phyloP scores from a whole-genome alignment of 805 yeast genomes.

The Saccharomycopsis sp. region DNA sequence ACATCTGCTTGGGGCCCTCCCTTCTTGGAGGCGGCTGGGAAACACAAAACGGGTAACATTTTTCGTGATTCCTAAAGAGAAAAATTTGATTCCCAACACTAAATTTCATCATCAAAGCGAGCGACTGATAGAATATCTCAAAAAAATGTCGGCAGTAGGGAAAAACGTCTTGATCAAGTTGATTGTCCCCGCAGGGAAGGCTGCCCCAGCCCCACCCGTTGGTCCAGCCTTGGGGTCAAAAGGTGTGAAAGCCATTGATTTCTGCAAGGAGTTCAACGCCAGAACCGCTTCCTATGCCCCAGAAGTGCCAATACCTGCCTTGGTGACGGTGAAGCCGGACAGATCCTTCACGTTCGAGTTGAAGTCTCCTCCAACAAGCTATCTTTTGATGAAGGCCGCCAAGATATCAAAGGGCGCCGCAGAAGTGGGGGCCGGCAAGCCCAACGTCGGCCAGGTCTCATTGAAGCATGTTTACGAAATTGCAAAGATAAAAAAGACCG shows the following conservation, averaged over 20 bases:
- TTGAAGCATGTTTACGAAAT: slow-evolving; percentile 90
- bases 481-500: slow-evolving; percentile 87
- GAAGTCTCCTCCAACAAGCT: slow-evolving; percentile 88
- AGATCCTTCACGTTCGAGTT: slow-evolving; percentile 78
- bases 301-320: slow-evolving; percentile 84
- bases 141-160: slow-evolving; percentile 32
- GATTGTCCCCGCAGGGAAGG: slow-evolving; percentile 94
- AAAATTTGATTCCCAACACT: no score
- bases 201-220: slow-evolving; percentile 98
- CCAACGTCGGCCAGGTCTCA: slow-evolving; percentile 54
- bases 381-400: slow-evolving; percentile 74
- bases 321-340: slow-evolving; percentile 84
- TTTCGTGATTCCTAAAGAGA: no score
- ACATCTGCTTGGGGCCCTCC: no score
- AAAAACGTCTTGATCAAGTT: slow-evolving; percentile 73
- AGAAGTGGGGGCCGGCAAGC: slow-evolving; percentile 45
- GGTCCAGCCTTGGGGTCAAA: slow-evolving; percentile 98
- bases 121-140: neutral
- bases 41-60: no score
- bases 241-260: slow-evolving; percentile 97
- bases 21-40: no score
- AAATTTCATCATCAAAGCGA: no score
- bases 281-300: slow-evolving; percentile 81
- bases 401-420: slow-evolving; percentile 73
- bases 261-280: slow-evolving; percentile 97